Evolutionary conservation across 257 asterid genomes (phyloP), one percentile per base, ranked within the genome.

Genomic region (Solanum rostratum): DNA sequence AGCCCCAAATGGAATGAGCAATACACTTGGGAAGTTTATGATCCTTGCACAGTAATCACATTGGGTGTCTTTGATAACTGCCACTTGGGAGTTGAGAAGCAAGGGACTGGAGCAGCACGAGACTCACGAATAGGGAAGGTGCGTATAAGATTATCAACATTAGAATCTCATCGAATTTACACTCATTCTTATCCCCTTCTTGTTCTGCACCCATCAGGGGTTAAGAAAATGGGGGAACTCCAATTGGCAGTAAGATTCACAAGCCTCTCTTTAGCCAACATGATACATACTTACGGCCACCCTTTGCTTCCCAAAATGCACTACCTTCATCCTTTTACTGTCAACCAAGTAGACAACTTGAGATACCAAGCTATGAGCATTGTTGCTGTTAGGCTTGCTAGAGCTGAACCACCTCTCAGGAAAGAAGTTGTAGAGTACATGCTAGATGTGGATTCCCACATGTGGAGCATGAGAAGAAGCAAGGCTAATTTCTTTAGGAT

Each of bases 381-480:
- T 0, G 98, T 94, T 2, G 92, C 97, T 0, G 53, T 87, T 30
- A 83, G 98, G 86, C 96, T 94, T 8, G 89, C 88, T 69, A 84
- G 97, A 29, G 95, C 97, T 3, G 98, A 94, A 78, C 98, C 97
- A 15, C 97, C 98, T 1, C 89, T 94, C 24, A 86, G 97, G 69
- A 94, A 91, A 80, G 98, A 94, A 43, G 94, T 92, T 50, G 95
- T 94, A 37, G 95, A 94, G 85, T 93, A 88, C 87, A 93, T 93
- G 98, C 69, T 94, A 20, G 98, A 93, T 73, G 95, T 91, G 8
- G 94, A 91, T 24, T 94, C 94, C 15, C 97, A 93, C 87, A 89
- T 93, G 93, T 94, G 97, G 96, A 93, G 97, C 60, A 92, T 94
- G 97, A 88, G 98, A 81, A 80, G 96, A 84, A 94, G 98, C 89